Percentiles rank a stretch among this genome's conserved stretches.
These are phyloP conservation scores for Phytophthora pini DNA, from an alignment of 352 stramenopile species.

Conservation along the genomic window DNA sequence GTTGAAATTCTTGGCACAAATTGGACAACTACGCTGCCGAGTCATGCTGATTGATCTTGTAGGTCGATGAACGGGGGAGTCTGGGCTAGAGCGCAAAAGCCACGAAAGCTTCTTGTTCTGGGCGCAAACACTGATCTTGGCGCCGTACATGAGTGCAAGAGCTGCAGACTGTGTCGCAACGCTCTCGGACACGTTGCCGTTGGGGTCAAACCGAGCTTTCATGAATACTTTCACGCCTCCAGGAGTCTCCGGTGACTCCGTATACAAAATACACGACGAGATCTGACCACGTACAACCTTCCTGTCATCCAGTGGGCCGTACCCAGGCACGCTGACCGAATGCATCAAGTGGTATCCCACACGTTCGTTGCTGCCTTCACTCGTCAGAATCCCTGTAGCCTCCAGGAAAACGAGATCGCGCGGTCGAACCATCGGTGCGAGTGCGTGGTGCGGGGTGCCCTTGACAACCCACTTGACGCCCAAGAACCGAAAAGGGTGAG, in stretches of 20 bases:
- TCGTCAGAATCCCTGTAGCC: conserved; percentile 43
- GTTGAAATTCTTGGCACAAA: conserved; percentile 37
- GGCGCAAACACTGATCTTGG: conserved; percentile 33
- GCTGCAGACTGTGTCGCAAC: conserved; percentile 35
- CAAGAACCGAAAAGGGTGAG: conserved; percentile 52
- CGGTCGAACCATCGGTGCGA: conserved; percentile 34
- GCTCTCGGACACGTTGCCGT: conserved; percentile 30
- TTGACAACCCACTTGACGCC: conserved; percentile 64
- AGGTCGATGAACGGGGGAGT: conserved; percentile 12
- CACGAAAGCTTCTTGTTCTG: conserved; percentile 54
- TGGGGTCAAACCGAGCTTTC: conserved; percentile 40
- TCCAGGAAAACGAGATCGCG: conserved; percentile 53
- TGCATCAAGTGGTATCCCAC: conserved; percentile 62
- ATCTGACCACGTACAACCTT: conserved; percentile 45
- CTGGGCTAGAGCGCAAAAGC: conserved; percentile 34
- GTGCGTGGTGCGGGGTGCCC: conserved; percentile 29
- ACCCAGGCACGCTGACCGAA: conserved; percentile 44
- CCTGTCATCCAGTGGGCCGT: conserved; percentile 38
- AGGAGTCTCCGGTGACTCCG: conserved; percentile 24
- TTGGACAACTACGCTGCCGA: conserved; percentile 30
- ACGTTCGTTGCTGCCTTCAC: conserved; percentile 32
- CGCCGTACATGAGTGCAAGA: conserved; percentile 35
- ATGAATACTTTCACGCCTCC: conserved; percentile 44
- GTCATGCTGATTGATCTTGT: conserved; percentile 16
- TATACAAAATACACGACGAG: conserved; percentile 51